A percentile compares a stretch with the other conserved stretches of the same genome.
Evolutionary conservation across 2,329 filamentous ascomycete species (phyloP).

Genomic region (Aphanocladium album): DNA sequence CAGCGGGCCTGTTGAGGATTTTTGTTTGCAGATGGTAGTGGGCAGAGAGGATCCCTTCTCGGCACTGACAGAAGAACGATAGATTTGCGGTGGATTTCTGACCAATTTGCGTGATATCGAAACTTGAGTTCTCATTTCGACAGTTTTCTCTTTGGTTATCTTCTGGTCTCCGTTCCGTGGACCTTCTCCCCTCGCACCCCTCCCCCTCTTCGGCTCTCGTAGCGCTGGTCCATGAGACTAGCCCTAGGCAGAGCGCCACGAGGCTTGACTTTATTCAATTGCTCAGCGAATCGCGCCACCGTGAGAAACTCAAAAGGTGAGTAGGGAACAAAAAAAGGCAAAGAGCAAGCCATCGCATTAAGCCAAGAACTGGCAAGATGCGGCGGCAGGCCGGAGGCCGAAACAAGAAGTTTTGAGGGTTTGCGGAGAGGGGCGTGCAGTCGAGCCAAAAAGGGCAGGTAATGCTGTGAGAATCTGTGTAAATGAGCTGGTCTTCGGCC

Average conservation of each 20-base stretch:
- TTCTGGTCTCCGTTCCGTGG: background rate
- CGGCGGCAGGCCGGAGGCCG: background rate
- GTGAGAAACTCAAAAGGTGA: background rate
- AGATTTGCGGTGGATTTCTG: background rate
- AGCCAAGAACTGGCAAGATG: background rate
- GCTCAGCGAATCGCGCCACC: background rate
- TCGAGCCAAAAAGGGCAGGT: background rate
- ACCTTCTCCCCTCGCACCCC: background rate
- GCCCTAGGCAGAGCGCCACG: background rate
- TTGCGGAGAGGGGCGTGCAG: background rate
- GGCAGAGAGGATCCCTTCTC: background rate
- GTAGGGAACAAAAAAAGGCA: background rate
- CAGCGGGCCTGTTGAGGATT: background rate
- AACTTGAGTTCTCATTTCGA: background rate
- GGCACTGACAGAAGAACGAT: background rate
- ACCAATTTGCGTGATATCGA: background rate
- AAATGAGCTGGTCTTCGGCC: background rate
- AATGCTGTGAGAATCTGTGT: background rate
- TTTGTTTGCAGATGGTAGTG: background rate
- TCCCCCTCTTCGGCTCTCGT: slow-evolving; percentile 5
- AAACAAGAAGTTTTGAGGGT: background rate
- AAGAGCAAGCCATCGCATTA: background rate
- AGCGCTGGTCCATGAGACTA: background rate
- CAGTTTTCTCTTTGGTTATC: background rate
- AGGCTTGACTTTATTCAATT: slow-evolving; percentile 1